Evolutionary conservation across 768 basidiomycete genomes (phyloP).

Genomic region (Crassisporium funariophilum): DNA sequence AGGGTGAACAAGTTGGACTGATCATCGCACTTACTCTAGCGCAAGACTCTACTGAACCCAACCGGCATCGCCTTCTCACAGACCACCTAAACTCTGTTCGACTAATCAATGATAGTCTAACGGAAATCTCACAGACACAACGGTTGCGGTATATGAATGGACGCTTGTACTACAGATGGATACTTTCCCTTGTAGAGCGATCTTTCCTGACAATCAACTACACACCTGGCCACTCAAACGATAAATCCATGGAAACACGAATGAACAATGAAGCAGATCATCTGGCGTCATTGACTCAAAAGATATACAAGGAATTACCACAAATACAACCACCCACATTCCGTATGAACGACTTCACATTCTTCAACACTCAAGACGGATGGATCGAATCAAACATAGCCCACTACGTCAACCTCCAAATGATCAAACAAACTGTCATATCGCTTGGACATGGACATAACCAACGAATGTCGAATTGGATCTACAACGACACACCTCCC

Average conservation of each 20-base stretch:
- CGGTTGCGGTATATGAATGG: conserved; percentile 10
- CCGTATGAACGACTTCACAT: conserved; percentile 17
- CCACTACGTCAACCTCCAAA: not conserved
- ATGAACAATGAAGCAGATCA: conserved; percentile 18
- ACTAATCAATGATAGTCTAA: conserved; percentile 6
- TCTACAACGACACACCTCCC: too few species aligned
- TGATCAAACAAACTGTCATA: not conserved
- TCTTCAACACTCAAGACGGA: conserved; percentile 8
- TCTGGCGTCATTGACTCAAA: conserved; percentile 11
- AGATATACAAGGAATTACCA: not conserved
- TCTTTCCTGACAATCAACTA: too few species aligned
- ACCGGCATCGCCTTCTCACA: not conserved
- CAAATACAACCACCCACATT: conserved; percentile 16
- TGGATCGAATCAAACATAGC: conserved; percentile 22
- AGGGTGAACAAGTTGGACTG: conserved; percentile 10
- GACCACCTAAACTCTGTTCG: conserved; percentile 13
- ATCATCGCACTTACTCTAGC: conserved; percentile 5
- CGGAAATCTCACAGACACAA: not conserved
- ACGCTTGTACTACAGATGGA: conserved; percentile 7
- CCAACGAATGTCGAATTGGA: too few species aligned
- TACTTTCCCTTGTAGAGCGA: not conserved
- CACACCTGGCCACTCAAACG: too few species aligned
- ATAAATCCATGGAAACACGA: too few species aligned
- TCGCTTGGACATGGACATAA: too few species aligned
- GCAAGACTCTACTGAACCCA: not conserved